Percentiles rank a stretch among this genome's conserved stretches.
Evolutionary conservation across 192 early-diverging fungal species (phyloP).

Genomic region (Rhizoclosmatium sp.): DNA sequence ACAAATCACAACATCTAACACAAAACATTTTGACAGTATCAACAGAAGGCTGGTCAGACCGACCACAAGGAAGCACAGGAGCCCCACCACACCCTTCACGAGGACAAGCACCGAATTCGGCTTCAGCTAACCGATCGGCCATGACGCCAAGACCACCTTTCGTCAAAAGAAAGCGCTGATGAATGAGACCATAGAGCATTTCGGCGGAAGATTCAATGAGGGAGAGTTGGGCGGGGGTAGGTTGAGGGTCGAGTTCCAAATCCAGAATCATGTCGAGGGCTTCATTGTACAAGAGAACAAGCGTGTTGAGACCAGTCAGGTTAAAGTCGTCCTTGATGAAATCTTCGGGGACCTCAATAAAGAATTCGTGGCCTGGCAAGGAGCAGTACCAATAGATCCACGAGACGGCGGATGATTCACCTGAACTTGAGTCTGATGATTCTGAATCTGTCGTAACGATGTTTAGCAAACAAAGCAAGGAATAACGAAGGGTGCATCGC

Average conservation of each 20-base stretch:
- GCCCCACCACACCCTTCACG: conserved; percentile 56
- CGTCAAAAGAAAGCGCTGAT: conserved; percentile 91
- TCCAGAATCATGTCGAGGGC: conserved; percentile 97
- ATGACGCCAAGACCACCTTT: conserved; percentile 85
- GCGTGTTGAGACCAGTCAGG: conserved; percentile 85
- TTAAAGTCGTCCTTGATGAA: conserved; percentile 97
- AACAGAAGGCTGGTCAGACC: conserved; percentile 50
- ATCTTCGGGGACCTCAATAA: conserved; percentile 61
- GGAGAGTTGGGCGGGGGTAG: conserved; percentile 63
- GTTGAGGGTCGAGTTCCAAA: conserved; percentile 55
- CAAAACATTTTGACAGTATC: conserved; percentile 66
- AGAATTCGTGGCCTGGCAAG: conserved; percentile 62
- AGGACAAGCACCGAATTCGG: conserved; percentile 64
- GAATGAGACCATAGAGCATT: conserved; percentile 92
- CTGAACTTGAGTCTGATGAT: conserved; percentile 31
- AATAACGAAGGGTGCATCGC: background rate
- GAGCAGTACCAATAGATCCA: conserved; percentile 72
- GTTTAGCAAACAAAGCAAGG: background rate
- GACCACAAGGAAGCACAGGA: conserved; percentile 59
- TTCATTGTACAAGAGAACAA: conserved; percentile 87
- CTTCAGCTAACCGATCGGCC: conserved; percentile 56
- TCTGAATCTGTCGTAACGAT: conserved; percentile 22
- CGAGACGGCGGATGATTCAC: conserved; percentile 54
- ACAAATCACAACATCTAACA: conserved; percentile 63
- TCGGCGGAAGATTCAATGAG: conserved; percentile 87